These are phyloP conservation scores for Citrus reticulata DNA, from an alignment of 345 rosid species.

Conservation along the genomic window DNA sequence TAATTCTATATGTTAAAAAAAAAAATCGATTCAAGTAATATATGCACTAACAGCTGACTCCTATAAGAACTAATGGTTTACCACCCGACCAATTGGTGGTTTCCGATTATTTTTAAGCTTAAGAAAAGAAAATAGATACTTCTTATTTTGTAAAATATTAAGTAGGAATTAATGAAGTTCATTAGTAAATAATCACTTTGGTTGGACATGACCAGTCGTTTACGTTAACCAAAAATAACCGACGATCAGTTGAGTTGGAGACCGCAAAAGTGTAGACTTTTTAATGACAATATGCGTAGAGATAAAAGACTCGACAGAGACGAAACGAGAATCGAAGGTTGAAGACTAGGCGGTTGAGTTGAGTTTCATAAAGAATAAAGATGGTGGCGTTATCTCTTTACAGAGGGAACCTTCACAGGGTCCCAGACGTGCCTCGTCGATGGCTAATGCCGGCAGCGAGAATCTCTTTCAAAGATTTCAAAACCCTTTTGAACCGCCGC, in stretches of 20 bases:
- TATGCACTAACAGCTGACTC: too few relatives aligned
- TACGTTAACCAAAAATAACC: background rate
- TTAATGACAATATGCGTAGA: too few relatives aligned
- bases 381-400: conserved; percentile 92
- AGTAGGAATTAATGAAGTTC: background rate
- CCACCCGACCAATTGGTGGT: too few relatives aligned
- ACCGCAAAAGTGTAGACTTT: too few relatives aligned
- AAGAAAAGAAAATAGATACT: background rate
- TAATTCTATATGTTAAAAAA: too few relatives aligned
- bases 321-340: background rate
- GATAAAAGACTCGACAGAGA: too few relatives aligned
- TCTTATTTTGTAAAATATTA: background rate
- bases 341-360: too few relatives aligned
- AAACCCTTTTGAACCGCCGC: conserved; percentile 62
- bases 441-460: conserved; percentile 67
- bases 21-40: too few relatives aligned
- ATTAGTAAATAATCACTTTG: background rate
- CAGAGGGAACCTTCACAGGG: conserved; percentile 90
- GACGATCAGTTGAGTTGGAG: background rate
- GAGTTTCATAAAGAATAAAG: too few relatives aligned
- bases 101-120: too few relatives aligned
- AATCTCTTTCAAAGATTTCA: conserved; percentile 63
- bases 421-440: conserved; percentile 68
- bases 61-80: too few relatives aligned
- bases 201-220: background rate